Percentiles rank a stretch among this genome's conserved stretches.
Conservation (phyloP, 805 yeast species). For the Hanseniaspora valbyensis region DNA sequence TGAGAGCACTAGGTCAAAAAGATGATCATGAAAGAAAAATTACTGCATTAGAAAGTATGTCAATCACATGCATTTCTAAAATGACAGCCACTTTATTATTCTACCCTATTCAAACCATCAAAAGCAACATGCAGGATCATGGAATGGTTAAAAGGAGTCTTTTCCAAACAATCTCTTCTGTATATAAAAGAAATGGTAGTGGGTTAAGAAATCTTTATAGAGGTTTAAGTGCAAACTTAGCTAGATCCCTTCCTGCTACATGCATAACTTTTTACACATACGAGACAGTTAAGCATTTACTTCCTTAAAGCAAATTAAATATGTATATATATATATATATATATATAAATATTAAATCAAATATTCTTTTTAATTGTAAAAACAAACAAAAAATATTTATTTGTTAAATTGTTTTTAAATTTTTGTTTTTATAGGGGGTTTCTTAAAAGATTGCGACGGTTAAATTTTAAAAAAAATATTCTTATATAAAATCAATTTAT, state of each 20-base stretch:
- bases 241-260: constrained; percentile 85
- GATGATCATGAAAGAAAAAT: constrained; percentile 24
- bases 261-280: constrained; percentile 81
- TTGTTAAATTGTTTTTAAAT: neutral
- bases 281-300: constrained; percentile 42
- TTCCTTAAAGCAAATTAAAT: constrained; percentile 11
- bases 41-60: constrained; percentile 47
- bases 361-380: no score
- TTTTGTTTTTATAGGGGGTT: neutral
- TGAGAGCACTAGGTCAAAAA: constrained; percentile 22
- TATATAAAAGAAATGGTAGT: constrained; percentile 35
- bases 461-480: constrained; percentile 1
- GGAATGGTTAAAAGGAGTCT: constrained; percentile 8
- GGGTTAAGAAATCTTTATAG: constrained; percentile 67
- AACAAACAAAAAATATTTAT: neutral
- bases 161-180: neutral
- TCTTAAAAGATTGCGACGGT: constrained; percentile 15
- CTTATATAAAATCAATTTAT: neutral
- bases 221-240: constrained; percentile 66
- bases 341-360: no score
- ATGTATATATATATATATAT: no score
- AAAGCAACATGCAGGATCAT: constrained; percentile 50
- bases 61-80: constrained; percentile 59
- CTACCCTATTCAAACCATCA: constrained; percentile 76
- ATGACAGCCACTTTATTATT: constrained; percentile 52